Evolutionary conservation across 768 basidiomycete genomes (phyloP), one percentile per base, ranked within the genome.

Genomic region (Suillus luteus): DNA sequence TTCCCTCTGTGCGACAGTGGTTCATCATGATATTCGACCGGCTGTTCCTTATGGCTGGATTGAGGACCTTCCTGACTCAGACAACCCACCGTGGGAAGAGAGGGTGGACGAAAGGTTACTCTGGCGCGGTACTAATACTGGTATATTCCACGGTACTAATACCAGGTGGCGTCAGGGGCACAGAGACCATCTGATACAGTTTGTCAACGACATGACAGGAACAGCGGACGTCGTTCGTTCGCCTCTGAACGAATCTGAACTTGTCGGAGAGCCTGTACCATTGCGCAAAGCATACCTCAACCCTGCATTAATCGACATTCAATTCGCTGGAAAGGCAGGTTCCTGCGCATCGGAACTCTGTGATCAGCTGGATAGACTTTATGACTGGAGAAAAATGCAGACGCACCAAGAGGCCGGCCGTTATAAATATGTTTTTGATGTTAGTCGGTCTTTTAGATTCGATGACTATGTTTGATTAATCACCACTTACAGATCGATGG

Each of bases 61-160:
- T 0, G 80, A 78, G 8, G 81, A 82, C 6, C 69, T 70, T 11
- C 75, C 79, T 7, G 76, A 77, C 3, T 71, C 71, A 2, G 78
- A 86, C 66, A 86, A 91, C 72, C 83, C 87, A 10, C 80, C 79
- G 0, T 94, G 88, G 85, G 83, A 86, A 17, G 79, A 83, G 38
- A 92, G 89, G 76, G 35, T 75, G 1, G 83, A 89, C 70, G 85
- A 88, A 64, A 77, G 84, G 4, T 66, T 92, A 19, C 78, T 86
- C 46, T 93, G 92, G 92, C 80, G 92, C 46, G 92, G 92, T 3
- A 84, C 84, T 48, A 90, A 85, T 52, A 92, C 91, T 0, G 92
- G 91, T 11, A 88, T 86, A 22, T 76, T 67, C 59, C 80, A 83
- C 41, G 69, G 74, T 15, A 61, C 70, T 1, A 61, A 67, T 1